phyloP scores from a whole-genome alignment of 2,329 filamentous ascomycete genomes.

The Trichoderma atroviride region DNA sequence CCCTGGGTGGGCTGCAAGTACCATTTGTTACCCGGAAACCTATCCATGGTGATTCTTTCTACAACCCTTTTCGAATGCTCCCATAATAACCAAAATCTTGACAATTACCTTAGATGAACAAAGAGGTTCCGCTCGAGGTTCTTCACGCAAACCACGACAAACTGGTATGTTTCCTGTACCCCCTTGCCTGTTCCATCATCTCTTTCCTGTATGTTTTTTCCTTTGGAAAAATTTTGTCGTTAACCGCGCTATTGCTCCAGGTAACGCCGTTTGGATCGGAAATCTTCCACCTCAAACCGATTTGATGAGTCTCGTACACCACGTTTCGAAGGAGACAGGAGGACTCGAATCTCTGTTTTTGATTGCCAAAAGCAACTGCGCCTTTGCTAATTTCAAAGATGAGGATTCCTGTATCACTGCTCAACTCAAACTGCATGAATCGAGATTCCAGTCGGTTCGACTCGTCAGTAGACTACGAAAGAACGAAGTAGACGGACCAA shows the following conservation, averaged over 20 bases:
- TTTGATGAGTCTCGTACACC: slow-evolving; percentile 82
- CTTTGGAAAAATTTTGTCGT: neutral
- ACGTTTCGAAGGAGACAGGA: slow-evolving; percentile 79
- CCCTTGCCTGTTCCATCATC: neutral
- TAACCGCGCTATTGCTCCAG: slow-evolving; percentile 41
- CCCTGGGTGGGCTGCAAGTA: neutral
- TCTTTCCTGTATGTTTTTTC: neutral
- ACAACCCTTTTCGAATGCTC: neutral
- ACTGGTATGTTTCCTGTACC: slow-evolving; percentile 52
- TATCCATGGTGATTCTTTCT: neutral
- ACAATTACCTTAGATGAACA: slow-evolving; percentile 11
- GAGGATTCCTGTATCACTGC: slow-evolving; percentile 75
- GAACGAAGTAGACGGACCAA: slow-evolving; percentile 56
- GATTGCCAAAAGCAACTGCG: slow-evolving; percentile 96
- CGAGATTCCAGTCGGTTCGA: slow-evolving; percentile 80
- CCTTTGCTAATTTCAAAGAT: slow-evolving; percentile 92
- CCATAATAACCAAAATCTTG: neutral
- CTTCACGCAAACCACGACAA: slow-evolving; percentile 53
- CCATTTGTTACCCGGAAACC: neutral
- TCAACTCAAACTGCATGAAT: slow-evolving; percentile 85
- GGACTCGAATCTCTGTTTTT: slow-evolving; percentile 88
- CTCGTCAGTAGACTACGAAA: slow-evolving; percentile 82
- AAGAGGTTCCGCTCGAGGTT: slow-evolving; percentile 38
- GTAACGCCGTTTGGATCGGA: slow-evolving; percentile 93
- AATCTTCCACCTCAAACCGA: slow-evolving; percentile 85